Evolutionary conservation across 1,284 basidiomycete genomes (phyloP), one percentile per base, ranked within the genome.

Genomic region (Pseudozyma pruni): DNA sequence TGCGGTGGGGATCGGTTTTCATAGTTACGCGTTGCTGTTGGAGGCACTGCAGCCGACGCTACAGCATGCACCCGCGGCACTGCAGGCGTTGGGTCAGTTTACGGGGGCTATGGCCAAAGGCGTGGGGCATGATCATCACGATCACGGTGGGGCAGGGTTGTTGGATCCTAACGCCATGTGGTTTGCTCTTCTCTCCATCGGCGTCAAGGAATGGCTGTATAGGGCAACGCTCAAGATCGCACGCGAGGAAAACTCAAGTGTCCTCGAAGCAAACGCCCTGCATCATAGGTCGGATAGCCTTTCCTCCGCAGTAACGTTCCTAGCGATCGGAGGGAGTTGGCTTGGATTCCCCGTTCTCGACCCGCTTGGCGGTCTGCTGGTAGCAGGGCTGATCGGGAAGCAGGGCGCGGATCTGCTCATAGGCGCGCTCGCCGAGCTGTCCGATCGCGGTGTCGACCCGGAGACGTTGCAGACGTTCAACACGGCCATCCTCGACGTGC

Each of bases 91-190:
- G 16, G 86, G 89, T 4, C 83, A 86, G 14, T 84, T 85, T 22
- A 87, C 88, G 5, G 87, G 89, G 20, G 82, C 83, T 13, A 76
- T 89, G 5, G 88, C 79, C 13, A 68, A n/a, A n/a, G n/a, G 55
- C 23, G 74, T 84, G 83, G 39, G 81, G 8, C 90, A 91, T 75
- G 85, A 85, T 13, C 90, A 90, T 75, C 85, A 84, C 14, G 85
- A 88, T 58, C 83, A 70, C 37, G 67, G 39, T 8, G 70, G 43
- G 4, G 80, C 67, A 3, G 82, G 82, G 0, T 61, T 84, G n/a
- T 87, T 97, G 6, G 94, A 97, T 81, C 91, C 93, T 16, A 94
- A 97, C 77, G 95, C 96, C 17, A 93, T 94, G 44, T 97, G 94
- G 93, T 95, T 97, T 76, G 95, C 95, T 1, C 88, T 89, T 0